Evolutionary conservation across 1,284 basidiomycete genomes (phyloP).

Genomic region (Rhodotorula sp.): DNA sequence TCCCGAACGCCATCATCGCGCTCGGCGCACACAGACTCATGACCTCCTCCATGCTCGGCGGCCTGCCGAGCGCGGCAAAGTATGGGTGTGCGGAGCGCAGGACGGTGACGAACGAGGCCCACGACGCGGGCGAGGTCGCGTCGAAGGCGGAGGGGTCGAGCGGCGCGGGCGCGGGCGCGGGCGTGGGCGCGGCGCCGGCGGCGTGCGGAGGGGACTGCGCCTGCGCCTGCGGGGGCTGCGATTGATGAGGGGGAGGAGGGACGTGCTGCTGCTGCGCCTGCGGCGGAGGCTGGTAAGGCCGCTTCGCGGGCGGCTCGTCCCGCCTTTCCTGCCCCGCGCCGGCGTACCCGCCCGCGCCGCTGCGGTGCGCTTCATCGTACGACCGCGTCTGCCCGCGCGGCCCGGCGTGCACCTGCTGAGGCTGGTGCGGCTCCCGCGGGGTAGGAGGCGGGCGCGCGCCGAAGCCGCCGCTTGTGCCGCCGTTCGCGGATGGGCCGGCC

Average conservation of each 20-base stretch:
- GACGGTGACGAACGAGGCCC: constrained; percentile 53
- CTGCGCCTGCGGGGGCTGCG: background rate
- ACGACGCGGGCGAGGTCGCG: constrained; percentile 66
- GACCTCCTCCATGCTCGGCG: constrained; percentile 20
- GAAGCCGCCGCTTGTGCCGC: background rate
- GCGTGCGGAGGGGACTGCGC: constrained; percentile 42
- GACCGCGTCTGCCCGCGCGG: constrained; percentile 8
- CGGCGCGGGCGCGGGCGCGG: background rate
- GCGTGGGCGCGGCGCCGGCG: background rate
- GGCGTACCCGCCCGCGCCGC: background rate
- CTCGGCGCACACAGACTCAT: constrained; percentile 9
- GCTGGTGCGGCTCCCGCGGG: background rate
- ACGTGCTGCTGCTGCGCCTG: background rate
- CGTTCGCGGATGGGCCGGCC: no score
- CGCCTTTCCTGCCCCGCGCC: background rate
- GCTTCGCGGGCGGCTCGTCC: constrained; percentile 15
- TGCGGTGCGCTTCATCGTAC: constrained; percentile 4
- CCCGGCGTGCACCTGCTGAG: background rate
- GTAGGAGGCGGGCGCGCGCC: background rate
- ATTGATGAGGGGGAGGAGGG: background rate
- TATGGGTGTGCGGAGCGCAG: constrained; percentile 16
- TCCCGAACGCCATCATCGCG: constrained; percentile 13
- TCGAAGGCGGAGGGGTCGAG: constrained; percentile 71
- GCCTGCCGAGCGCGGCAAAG: constrained; percentile 7
- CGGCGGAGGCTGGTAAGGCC: background rate